Evolutionary conservation across 805 yeast species (phyloP), one percentile per base, ranked within the genome.

Genomic region (Candida oleophila): DNA sequence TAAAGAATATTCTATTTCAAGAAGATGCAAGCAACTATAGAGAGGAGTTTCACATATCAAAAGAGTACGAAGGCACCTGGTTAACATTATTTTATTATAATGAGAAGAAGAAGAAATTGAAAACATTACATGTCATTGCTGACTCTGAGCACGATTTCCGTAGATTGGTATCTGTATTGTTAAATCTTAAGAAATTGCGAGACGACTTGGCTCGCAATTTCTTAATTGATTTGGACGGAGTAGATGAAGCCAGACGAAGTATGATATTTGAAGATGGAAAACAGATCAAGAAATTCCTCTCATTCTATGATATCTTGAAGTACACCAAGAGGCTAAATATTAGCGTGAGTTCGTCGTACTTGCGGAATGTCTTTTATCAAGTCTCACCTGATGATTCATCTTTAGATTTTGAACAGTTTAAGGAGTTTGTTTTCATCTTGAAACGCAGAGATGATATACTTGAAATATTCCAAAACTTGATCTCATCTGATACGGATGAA

Each of bases 11-110:
- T 2, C 65, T 85, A 43, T 72, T 78, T 2, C 88, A 84, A 2
- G 77, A 76, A 18, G 88, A 86, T 55, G 97, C 97, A 1, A 76
- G 78, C 32, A 88, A 89, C 54, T 92, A 90, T 60, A 69, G 96
- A 49, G 96, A 91, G 59, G 96, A 90, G 62, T 80, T 88, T 54
- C 83, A 85, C 33, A 77, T 89, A 1, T 78, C 90, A 1, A 69
- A 80, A 32, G 89, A 85, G 43, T 78, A 76, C 45, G 81, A 82
- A 38, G 69, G 73, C 11, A 65, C 79, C 7, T 92, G 99, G 99
- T 75, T 89, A 0, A 84, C 96, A 0, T 78, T 92, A 28, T 80
- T 89, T 11, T 92, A 89, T 59, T 78, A 74, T 47, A 77, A 80
- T 51, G 73, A 76, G 4, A 71, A 78, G 4, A 81, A 77, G 45